Evolutionary conservation across 2,329 filamentous ascomycete species (phyloP).

Genomic region (Stagonosporopsis cucurbitacearum): DNA sequence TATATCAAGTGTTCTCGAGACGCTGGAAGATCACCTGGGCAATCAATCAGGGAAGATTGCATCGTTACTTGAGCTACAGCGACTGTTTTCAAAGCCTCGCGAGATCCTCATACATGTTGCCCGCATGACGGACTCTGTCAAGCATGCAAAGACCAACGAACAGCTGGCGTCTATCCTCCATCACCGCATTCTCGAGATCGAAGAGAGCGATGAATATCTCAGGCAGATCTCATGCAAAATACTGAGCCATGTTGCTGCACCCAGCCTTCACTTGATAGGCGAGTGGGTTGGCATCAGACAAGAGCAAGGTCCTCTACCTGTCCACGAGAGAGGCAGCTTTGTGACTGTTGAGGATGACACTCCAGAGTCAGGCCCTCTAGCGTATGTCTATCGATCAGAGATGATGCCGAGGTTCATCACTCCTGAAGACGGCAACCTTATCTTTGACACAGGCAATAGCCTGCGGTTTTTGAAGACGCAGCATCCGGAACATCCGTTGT

Average conservation of each 20-base stretch:
- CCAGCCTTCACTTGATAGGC: conserved; percentile 71
- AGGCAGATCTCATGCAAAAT: conserved; percentile 71
- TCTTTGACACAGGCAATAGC: conserved; percentile 83
- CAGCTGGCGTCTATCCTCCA: conserved; percentile 49
- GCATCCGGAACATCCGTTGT: conserved; percentile 74
- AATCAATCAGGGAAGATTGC: conserved; percentile 30
- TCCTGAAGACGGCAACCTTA: conserved; percentile 68
- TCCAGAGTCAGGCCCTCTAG: conserved; percentile 45
- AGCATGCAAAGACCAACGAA: conserved; percentile 52
- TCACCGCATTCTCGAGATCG: conserved; percentile 55
- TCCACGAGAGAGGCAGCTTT: conserved; percentile 40
- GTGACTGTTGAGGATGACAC: conserved; percentile 36
- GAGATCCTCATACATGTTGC: conserved; percentile 62
- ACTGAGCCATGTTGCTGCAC: conserved; percentile 65
- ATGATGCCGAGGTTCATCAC: conserved; percentile 76
- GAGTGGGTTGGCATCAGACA: conserved; percentile 75
- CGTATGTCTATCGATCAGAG: conserved; percentile 68
- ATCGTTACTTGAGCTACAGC: conserved; percentile 52
- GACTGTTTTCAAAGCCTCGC: conserved; percentile 53
- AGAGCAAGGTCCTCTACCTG: conserved; percentile 39
- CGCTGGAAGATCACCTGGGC: conserved; percentile 50
- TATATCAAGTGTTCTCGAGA: conserved; percentile 49
- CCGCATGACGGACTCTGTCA: conserved; percentile 54
- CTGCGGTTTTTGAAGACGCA: conserved; percentile 73
- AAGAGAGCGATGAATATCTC: conserved; percentile 68